Evolutionary conservation across 2,329 filamentous ascomycete genomes (phyloP), one percentile per base, ranked within the genome.

Genomic region (Xylaria sp.): DNA sequence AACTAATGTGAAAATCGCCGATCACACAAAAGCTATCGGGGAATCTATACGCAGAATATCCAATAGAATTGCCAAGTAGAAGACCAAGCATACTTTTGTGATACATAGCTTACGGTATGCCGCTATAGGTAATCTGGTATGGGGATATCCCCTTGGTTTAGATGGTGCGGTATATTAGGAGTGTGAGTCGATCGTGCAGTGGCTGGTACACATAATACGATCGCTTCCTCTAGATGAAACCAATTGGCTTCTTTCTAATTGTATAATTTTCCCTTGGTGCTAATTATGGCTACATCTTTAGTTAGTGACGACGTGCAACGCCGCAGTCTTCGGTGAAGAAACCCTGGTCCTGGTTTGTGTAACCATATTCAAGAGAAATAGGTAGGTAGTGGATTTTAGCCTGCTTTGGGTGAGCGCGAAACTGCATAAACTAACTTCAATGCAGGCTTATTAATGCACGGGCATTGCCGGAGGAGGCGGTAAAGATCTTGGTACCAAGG

Each of bases 341-440:
- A 45, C 30, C 62, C 53, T 48, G 17, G 27, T 54, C 66, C 62
- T 50, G 59, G 62, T 11, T 32, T 63, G 67, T 69, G 63, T 59
- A 69, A 66, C 63, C 0, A 8, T 55, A 21, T 12, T 65, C 30
- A 14, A 59, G 42, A 24, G 36, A 59, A 59, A 55, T 12, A 27
- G 27, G 50, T n/a, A 59, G 30, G 32, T 11, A 30, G 7, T 11
- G 51, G 19, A 58, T 65, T 7, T 39, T 34, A 61, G 61, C 66
- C 63, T 12, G 32, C 34, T 53, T 61, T 36, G 58, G 30, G 51
- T n/a, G 27, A 36, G 34, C 30, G 32, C 56, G 27, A 54, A 60
- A 32, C 24, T 8, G 50, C 32, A 60, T 56, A 55, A 67, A 51
- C 50, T 17, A 61, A 50, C 39, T 57, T 45, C 39, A 51, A 56